phyloP scores from a whole-genome alignment of 1,284 basidiomycete species.

The Rhodotorula sp. region DNA sequence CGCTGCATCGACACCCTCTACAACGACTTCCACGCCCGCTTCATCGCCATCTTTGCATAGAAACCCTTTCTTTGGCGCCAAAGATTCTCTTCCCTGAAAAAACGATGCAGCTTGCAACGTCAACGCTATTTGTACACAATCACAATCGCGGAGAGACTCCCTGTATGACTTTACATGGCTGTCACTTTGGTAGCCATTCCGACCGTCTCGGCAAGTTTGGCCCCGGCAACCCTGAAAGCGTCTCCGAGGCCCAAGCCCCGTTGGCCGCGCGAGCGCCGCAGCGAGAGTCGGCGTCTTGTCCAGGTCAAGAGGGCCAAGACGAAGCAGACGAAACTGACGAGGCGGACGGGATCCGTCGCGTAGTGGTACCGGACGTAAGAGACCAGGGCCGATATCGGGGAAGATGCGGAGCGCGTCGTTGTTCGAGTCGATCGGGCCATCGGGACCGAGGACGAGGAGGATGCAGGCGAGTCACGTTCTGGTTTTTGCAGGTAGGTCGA shows the following conservation, averaged over 20 bases:
- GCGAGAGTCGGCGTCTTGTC: constrained; percentile 8
- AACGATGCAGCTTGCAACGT: background rate
- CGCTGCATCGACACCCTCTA: constrained; percentile 55
- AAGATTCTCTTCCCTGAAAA: background rate
- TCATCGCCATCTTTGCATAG: constrained; percentile 57
- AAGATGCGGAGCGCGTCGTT: background rate
- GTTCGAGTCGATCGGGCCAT: too few relatives aligned
- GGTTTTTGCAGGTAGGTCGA: constrained; percentile 20
- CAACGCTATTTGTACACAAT: background rate
- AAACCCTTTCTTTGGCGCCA: background rate
- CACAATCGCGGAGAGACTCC: background rate
- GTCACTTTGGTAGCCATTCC: constrained; percentile 39
- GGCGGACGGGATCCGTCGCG: constrained; percentile 29
- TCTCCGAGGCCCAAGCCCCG: constrained; percentile 10
- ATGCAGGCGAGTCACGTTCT: background rate
- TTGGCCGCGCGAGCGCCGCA: constrained; percentile 9
- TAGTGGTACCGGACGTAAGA: constrained; percentile 20
- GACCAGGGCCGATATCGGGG: constrained; percentile 1
- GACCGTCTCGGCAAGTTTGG: constrained; percentile 27
- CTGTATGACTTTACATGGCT: constrained; percentile 6
- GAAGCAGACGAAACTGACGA: constrained; percentile 26
- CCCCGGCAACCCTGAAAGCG: constrained; percentile 1
- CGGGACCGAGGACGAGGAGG: background rate
- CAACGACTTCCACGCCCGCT: constrained; percentile 60
- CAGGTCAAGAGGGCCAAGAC: constrained; percentile 27